These are phyloP conservation scores for Hyphopichia khmerensis DNA, from an alignment of 1,139 yeast species.

Conservation along the genomic window DNA sequence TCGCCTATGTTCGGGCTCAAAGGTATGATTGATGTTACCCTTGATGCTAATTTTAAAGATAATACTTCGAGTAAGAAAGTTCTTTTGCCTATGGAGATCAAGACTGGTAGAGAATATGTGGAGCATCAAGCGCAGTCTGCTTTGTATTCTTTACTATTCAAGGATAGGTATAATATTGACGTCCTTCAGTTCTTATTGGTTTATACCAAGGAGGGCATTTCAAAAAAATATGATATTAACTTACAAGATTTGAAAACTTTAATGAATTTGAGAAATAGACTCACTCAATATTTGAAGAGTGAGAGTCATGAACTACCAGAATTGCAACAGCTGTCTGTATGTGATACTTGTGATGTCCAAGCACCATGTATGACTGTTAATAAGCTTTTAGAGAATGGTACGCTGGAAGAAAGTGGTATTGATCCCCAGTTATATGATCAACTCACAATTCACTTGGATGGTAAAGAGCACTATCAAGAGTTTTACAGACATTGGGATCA, in stretches of 20 bases:
- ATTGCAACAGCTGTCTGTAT: constrained; percentile 51
- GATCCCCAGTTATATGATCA: constrained; percentile 42
- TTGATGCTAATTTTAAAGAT: constrained; percentile 53
- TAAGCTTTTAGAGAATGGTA: constrained; percentile 58
- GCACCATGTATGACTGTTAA: constrained; percentile 71
- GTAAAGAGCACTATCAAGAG: constrained; percentile 34
- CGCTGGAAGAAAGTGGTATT: constrained; percentile 48
- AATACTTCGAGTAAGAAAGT: constrained; percentile 30
- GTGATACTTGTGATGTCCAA: constrained; percentile 67
- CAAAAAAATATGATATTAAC: constrained; percentile 57
- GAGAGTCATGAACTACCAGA: constrained; percentile 58
- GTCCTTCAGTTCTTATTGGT: constrained; percentile 67
- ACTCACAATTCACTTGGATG: constrained; percentile 51
- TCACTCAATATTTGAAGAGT: constrained; percentile 59
- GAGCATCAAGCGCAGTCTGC: constrained; percentile 87
- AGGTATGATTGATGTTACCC: constrained; percentile 87
- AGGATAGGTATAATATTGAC: constrained; percentile 74
- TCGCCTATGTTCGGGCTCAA: constrained; percentile 90
- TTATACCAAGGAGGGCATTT: constrained; percentile 64
- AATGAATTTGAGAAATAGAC: constrained; percentile 66
- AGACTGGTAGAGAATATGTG: constrained; percentile 71
- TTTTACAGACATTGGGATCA: constrained; percentile 76
- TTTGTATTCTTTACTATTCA: constrained; percentile 75
- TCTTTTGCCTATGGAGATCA: constrained; percentile 82
- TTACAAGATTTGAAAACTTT: constrained; percentile 58